phyloP scores from a whole-genome alignment of 257 asterid species.

The Solanum clarkiae region DNA sequence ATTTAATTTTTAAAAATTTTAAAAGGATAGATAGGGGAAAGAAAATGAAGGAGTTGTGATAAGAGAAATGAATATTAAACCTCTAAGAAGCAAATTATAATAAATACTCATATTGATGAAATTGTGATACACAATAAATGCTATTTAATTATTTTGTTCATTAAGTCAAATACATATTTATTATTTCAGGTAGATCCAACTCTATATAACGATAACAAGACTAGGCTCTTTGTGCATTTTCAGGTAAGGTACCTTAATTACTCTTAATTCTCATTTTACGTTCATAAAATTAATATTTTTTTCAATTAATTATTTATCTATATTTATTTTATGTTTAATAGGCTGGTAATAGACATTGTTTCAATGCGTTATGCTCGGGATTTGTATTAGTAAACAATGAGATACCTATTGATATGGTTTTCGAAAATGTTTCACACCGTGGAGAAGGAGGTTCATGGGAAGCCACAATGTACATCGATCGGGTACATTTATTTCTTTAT shows the following conservation, averaged over 20 bases:
- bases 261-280: background rate
- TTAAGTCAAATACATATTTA: background rate
- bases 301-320: background rate
- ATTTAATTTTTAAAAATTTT: no score
- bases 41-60: no score
- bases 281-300: background rate
- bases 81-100: no score
- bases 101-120: background rate
- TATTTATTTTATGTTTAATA: background rate
- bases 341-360: background rate
- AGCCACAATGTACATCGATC: background rate
- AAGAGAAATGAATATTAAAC: no score
- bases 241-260: background rate
- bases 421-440: background rate
- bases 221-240: background rate
- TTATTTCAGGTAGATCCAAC: background rate
- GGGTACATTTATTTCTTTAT: background rate
- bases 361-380: background rate
- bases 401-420: background rate
- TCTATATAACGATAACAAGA: background rate
- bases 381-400: background rate
- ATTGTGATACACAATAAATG: background rate
- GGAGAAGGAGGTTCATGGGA: background rate
- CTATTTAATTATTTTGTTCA: background rate
- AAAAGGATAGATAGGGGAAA: no score